Conservation (phyloP, 495 filamentous ascomycete species). For the Apodospora peruviana region DNA sequence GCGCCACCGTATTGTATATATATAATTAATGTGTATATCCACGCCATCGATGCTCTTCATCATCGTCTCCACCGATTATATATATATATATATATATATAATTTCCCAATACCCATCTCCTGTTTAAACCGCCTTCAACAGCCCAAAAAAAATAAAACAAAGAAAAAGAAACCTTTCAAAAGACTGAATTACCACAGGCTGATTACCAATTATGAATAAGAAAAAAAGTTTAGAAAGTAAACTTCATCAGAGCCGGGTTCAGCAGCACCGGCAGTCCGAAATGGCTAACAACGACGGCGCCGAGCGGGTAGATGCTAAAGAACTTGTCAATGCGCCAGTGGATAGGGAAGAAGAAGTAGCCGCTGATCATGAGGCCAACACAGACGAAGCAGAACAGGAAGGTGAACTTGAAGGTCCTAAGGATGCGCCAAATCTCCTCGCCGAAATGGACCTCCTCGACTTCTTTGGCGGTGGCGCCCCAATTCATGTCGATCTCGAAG, state of each 20-base stretch:
- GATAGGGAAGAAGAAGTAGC: slow-evolving; percentile 38
- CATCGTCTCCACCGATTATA: too few species aligned
- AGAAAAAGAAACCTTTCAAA: too few species aligned
- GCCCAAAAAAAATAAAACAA: too few species aligned
- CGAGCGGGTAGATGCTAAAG: slow-evolving; percentile 54
- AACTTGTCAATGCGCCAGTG: slow-evolving; percentile 53
- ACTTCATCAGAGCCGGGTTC: slow-evolving; percentile 63
- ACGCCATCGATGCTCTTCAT: too few species aligned
- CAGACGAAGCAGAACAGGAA: slow-evolving; percentile 48
- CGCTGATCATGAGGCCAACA: slow-evolving; percentile 42
- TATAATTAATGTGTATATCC: too few species aligned
- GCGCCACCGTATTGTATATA: too few species aligned
- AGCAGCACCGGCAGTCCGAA: slow-evolving; percentile 55
- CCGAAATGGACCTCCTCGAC: slow-evolving; percentile 55
- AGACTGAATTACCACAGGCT: too few species aligned
- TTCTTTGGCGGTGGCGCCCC: slow-evolving; percentile 61
- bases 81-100: too few species aligned
- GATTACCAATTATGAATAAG: too few species aligned
- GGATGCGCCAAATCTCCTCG: slow-evolving; percentile 51
- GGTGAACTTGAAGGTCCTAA: slow-evolving; percentile 54
- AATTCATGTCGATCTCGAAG: slow-evolving; percentile 57
- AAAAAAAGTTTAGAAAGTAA: slow-evolving; percentile 46
- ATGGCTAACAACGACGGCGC: slow-evolving; percentile 47
- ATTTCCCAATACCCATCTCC: too few species aligned
- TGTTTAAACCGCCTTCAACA: too few species aligned